Evolutionary conservation across 768 basidiomycete genomes (phyloP), one percentile per base, ranked within the genome.

Genomic region (Auricularia auricula-judae): DNA sequence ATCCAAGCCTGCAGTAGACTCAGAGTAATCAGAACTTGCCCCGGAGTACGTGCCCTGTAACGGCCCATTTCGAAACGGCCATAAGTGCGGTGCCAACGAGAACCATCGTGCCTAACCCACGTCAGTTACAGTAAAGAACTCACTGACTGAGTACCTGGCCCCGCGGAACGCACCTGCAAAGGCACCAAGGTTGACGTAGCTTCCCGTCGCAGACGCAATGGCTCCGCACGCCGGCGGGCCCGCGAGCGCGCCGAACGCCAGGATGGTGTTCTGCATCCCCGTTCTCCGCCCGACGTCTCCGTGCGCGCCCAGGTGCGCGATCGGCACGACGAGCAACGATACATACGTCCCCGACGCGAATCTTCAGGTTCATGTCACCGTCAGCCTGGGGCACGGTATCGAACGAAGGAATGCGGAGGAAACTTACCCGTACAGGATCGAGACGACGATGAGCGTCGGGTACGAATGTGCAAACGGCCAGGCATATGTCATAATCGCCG

Each of bases 151-250:
- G 39, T 8, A 18, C 5, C 18, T 1, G 10, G 65, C 75, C 73
- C 60, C 68, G 72, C 36, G 39, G 10, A 43, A 53, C 7, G 63
- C 39, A 80, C 81, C 82, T 43, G 83, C 84, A 66, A 81, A 86
- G 62, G 78, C 75, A 14, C 85, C 85, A 8, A 85, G 83, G 2
- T 69, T 76, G 47, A 78, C 74, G 68, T 82, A 91, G 0, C 79
- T 78, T 2, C 79, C 81, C 1, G 84, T 82, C 0, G 79, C 76
- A 0, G 71, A 71, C 62, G 80, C 79, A 67, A 91, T 87, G 0
- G 85, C 85, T 0, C 89, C 89, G 7, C 87, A 87, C 65, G 89
- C 86, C 0, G 89, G 89, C 2, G 87, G 86, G 0, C 89, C 89
- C 0, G 78, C 79, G 3, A 90, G 76, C 0, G 85, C 86, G 7